phyloP scores from a whole-genome alignment of 805 yeast species.

The Ogataea neopini region DNA sequence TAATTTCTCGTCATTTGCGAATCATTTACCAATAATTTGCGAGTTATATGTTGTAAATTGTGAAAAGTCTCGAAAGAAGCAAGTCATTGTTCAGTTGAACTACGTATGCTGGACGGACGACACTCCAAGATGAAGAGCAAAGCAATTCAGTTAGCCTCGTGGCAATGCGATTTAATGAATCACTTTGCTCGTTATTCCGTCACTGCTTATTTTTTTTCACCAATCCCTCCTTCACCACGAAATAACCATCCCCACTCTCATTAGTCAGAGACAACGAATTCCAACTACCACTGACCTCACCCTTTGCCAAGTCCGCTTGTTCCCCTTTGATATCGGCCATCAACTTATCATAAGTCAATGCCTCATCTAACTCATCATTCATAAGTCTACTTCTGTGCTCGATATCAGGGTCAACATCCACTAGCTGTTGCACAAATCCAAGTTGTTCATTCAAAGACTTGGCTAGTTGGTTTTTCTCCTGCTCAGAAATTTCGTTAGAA shows the following conservation, averaged over 20 bases:
- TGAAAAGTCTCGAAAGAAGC: too few relatives aligned
- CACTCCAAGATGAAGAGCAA: too few relatives aligned
- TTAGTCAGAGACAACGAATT: constrained; percentile 38
- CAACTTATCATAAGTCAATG: constrained; percentile 35
- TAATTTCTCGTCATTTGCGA: too few relatives aligned
- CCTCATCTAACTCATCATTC: constrained; percentile 26
- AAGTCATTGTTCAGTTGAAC: too few relatives aligned
- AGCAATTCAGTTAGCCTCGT: too few relatives aligned
- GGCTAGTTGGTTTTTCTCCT: constrained; percentile 35
- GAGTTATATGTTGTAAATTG: too few relatives aligned
- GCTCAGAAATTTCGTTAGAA: constrained; percentile 30
- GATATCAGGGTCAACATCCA: constrained; percentile 30
- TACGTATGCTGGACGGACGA: too few relatives aligned
- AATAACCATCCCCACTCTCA: constrained; percentile 39
- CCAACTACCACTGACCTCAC: constrained; percentile 47
- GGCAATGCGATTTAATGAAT: too few relatives aligned
- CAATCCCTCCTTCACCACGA: constrained; percentile 48
- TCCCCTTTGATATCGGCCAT: constrained; percentile 24
- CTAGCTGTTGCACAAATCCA: constrained; percentile 49
- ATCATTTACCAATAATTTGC: too few relatives aligned
- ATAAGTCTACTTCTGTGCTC: constrained; percentile 28
- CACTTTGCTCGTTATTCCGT: too few relatives aligned
- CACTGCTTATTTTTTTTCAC: constrained; percentile 37
- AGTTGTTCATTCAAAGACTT: constrained; percentile 47
- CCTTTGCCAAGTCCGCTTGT: constrained; percentile 34